Conservation (phyloP, 306 rosid species). For the Morella rubra region DNA sequence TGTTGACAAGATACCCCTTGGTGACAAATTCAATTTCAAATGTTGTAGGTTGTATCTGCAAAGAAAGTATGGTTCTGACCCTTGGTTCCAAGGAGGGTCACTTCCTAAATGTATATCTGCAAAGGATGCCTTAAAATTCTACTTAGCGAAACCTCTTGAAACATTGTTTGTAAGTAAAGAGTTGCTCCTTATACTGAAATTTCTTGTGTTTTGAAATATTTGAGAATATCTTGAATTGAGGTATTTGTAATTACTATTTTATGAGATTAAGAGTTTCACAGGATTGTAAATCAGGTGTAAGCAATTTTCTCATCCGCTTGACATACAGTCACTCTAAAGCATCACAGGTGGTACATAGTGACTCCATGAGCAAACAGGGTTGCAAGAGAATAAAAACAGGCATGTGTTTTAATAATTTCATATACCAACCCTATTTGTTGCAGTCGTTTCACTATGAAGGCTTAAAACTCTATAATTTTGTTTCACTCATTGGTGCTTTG, state of each 20-base stretch:
- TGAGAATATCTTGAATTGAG: slow-evolving; percentile 1
- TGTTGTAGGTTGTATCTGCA: slow-evolving; percentile 57
- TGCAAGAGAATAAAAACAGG: slow-evolving; percentile 77
- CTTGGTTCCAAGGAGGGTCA: slow-evolving; percentile 57
- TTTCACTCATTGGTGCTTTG: neutral
- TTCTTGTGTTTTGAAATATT: neutral
- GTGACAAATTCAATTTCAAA: neutral
- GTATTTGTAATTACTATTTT: slow-evolving; percentile 14
- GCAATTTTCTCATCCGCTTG: slow-evolving; percentile 63
- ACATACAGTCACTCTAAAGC: slow-evolving; percentile 46
- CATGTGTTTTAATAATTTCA: slow-evolving; percentile 24
- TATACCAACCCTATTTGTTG: neutral
- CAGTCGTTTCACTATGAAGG: neutral
- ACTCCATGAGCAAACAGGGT: slow-evolving; percentile 32
- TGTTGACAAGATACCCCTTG: neutral
- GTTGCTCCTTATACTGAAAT: neutral
- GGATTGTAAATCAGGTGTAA: slow-evolving; percentile 56
- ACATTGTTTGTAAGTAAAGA: slow-evolving; percentile 53
- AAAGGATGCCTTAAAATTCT: slow-evolving; percentile 73
- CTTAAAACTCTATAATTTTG: neutral
- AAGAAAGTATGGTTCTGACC: slow-evolving; percentile 57
- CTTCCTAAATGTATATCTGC: slow-evolving; percentile 45
- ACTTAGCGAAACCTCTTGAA: slow-evolving; percentile 57
- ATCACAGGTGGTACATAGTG: slow-evolving; percentile 31
- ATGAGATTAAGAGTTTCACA: slow-evolving; percentile 49